Conservation (phyloP, 2,329 filamentous ascomycete species). For the Leptographium procerum region DNA sequence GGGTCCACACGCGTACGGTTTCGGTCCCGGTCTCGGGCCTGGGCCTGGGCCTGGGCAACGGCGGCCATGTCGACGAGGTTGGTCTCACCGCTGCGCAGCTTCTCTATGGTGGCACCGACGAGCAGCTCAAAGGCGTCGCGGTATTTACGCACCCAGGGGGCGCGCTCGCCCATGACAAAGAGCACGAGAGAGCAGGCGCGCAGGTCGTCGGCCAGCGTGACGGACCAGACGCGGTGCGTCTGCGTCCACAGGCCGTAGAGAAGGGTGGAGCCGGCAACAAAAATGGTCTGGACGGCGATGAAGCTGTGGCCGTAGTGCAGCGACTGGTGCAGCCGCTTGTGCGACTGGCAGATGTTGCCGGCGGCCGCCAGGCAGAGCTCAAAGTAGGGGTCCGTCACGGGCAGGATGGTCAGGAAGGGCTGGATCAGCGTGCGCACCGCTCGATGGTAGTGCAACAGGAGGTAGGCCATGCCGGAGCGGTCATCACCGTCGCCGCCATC, state of each 20-base stretch:
- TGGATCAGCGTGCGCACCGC: constrained; percentile 38
- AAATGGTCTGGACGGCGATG: constrained; percentile 30
- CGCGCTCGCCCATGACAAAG: constrained; percentile 37
- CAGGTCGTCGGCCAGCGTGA: constrained; percentile 35
- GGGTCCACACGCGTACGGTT: not conserved
- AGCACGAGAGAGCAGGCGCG: constrained; percentile 36
- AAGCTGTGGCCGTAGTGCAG: constrained; percentile 30
- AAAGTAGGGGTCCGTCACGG: constrained; percentile 33
- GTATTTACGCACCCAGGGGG: constrained; percentile 34
- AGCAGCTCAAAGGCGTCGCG: constrained; percentile 35
- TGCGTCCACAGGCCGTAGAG: constrained; percentile 29
- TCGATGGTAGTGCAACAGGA: constrained; percentile 37
- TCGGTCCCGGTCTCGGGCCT: no score
- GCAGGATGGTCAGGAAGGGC: constrained; percentile 34
- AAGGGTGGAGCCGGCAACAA: constrained; percentile 29
- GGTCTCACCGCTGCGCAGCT: not conserved
- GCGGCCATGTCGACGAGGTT: not conserved
- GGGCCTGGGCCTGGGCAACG: not conserved
- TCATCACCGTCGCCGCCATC: constrained; percentile 15
- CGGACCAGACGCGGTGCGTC: constrained; percentile 32
- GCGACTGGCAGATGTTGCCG: constrained; percentile 29
- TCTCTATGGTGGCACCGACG: constrained; percentile 33
- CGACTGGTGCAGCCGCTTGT: constrained; percentile 29
- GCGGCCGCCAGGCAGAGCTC: constrained; percentile 28
- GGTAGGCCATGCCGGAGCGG: constrained; percentile 24